Evolutionary conservation across 108 stramenopile species (phyloP), one percentile per base, ranked within the genome.

Genomic region (Cylindrotheca closterium): DNA sequence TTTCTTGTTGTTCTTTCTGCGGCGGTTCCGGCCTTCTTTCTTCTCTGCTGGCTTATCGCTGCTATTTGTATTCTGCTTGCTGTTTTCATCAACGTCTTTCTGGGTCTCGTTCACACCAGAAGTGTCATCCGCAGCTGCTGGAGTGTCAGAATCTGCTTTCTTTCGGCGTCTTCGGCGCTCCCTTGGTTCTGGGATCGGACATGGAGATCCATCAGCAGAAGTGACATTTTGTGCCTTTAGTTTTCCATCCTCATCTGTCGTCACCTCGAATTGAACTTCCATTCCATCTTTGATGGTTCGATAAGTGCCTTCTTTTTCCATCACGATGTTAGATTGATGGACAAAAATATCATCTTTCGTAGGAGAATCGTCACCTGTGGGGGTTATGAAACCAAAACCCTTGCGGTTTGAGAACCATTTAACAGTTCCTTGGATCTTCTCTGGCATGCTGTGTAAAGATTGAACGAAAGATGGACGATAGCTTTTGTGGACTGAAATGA

Each of bases 361-460:
- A 10, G 64, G 47, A 21, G 57, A 42, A 47, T 81, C 83, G 2
- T 82, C 86, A 12, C 69, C 69, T 22, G 69, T 77, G 33, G 90
- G 85, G 15, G 87, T 82, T 34, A 92, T 74, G 67, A 92, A 92
- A 18, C 90, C 90, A 45, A 73, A 92, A 8, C 90, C 87, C 76
- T 86, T 88, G 60, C 77, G 78, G 67, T 80, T 88, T 47, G 81
- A 83, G 68, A 92, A 92, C 90, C 90, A 92, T 63, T 92, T 92
- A 42, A 88, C 87, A 23, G 67, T 80, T 68, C 87, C 90, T 71
- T 85, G 66, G 58, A 86, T 56, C 63, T 80, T 83, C 51, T 63
- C 70, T 21, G 61, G 12, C 70, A 71, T 71, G 52, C 4, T 71
- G 70, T 8, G 12, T 12, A 8, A n/a, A n/a, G n/a, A n/a, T n/a